Evolutionary conservation across 2,329 filamentous ascomycete genomes (phyloP).

Genomic region (Diplodia mutila): DNA sequence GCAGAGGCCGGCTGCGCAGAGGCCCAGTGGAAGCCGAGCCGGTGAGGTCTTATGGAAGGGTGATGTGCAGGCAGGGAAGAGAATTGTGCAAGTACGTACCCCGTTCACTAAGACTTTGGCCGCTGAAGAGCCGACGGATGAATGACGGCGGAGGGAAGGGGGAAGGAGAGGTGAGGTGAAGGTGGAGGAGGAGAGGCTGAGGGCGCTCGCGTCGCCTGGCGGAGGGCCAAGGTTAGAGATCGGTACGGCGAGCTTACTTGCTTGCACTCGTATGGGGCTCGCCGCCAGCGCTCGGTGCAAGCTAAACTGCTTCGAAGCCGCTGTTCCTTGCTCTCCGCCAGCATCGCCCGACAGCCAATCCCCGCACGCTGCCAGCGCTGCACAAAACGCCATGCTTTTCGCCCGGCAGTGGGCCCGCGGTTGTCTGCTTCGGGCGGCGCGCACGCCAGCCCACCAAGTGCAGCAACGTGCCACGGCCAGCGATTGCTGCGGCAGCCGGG

Average conservation of each 20-base stretch:
- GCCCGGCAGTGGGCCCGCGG: conserved; percentile 12
- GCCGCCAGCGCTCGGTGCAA: conserved; percentile 14
- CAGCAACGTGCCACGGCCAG: conserved; percentile 16
- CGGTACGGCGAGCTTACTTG: conserved; percentile 26
- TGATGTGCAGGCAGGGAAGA: conserved; percentile 25
- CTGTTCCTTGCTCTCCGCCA: conserved; percentile 28
- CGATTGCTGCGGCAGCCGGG: neutral
- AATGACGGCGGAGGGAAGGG: conserved; percentile 29
- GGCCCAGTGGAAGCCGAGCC: conserved; percentile 7
- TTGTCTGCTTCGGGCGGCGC: conserved; percentile 11
- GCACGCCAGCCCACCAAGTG: conserved; percentile 16
- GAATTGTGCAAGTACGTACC: conserved; percentile 26
- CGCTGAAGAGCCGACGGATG: conserved; percentile 27
- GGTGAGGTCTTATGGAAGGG: conserved; percentile 25
- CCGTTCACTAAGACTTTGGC: conserved; percentile 27
- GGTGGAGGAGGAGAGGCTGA: conserved; percentile 34
- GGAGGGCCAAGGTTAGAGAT: conserved; percentile 24
- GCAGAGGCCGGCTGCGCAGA: conserved; percentile 24
- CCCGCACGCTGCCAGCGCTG: conserved; percentile 24
- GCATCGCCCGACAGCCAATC: conserved; percentile 28
- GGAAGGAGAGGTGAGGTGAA: conserved; percentile 29
- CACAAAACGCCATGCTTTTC: conserved; percentile 26
- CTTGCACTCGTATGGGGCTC: conserved; percentile 29
- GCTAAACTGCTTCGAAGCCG: conserved; percentile 26
- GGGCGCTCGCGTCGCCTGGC: conserved; percentile 28